A percentile compares a stretch with the other conserved stretches of the same genome.
These are phyloP conservation scores for Blastomyces gilchristii DNA, from an alignment of 2,329 filamentous ascomycete genomes.

Conservation along the genomic window DNA sequence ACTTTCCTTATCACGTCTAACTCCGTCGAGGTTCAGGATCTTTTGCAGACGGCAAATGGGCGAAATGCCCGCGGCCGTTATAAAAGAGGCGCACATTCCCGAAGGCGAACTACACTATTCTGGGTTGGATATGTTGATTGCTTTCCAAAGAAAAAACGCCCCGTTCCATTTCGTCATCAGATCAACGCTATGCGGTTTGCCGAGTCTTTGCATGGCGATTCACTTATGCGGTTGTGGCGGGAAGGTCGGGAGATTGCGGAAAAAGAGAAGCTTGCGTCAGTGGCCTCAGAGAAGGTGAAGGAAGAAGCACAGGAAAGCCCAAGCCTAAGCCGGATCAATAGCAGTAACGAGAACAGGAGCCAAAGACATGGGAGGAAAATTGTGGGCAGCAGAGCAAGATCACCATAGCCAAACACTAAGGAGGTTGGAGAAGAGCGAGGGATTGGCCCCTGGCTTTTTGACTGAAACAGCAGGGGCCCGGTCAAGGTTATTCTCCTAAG, in stretches of 20 bases:
- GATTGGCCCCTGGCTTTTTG: neutral
- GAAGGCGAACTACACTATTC: constrained; percentile 13
- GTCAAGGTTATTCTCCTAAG: neutral
- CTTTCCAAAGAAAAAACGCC: constrained; percentile 21
- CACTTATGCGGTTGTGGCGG: constrained; percentile 20
- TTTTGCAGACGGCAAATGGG: constrained; percentile 17
- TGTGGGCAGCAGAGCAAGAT: neutral
- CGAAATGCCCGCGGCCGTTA: neutral
- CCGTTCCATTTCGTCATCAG: constrained; percentile 17
- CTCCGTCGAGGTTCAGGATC: constrained; percentile 22
- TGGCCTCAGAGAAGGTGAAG: neutral
- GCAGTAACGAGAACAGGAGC: neutral
- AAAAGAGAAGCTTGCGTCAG: neutral
- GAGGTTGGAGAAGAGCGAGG: neutral
- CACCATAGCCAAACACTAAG: neutral
- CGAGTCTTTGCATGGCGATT: constrained; percentile 20
- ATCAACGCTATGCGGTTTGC: constrained; percentile 16
- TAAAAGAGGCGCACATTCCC: neutral
- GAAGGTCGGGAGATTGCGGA: constrained; percentile 14
- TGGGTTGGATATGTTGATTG: constrained; percentile 25
- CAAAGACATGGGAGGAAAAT: neutral
- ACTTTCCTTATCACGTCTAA: constrained; percentile 20
- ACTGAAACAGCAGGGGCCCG: neutral
- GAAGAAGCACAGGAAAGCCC: neutral
- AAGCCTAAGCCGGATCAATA: neutral